phyloP scores from a whole-genome alignment of 768 basidiomycete species.

The Lentinula aciculospora region DNA sequence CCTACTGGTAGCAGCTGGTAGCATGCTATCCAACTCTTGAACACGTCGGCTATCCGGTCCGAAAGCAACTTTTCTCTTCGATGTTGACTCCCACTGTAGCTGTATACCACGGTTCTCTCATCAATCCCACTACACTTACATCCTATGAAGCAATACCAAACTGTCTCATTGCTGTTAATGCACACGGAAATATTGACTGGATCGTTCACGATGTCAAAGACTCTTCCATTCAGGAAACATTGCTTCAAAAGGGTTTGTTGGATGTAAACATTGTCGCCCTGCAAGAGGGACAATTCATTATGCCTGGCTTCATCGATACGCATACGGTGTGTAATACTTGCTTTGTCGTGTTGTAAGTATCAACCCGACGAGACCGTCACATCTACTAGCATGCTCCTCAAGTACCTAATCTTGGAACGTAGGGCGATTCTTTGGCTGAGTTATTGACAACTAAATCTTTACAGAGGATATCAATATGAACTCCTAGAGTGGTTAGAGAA shows the following conservation, averaged over 20 bases:
- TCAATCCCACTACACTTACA: slow-evolving; percentile 36
- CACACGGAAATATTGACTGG: slow-evolving; percentile 63
- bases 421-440: not conserved
- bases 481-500: slow-evolving; percentile 85
- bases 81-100: slow-evolving; percentile 13
- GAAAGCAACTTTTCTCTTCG: not conserved
- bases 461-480: slow-evolving; percentile 69
- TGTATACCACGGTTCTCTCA: slow-evolving; percentile 44
- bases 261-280: slow-evolving; percentile 36
- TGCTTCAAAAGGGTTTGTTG: slow-evolving; percentile 45
- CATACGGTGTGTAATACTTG: slow-evolving; percentile 62
- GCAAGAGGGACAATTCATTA: slow-evolving; percentile 57
- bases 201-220: slow-evolving; percentile 53
- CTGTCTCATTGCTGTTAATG: slow-evolving; percentile 44
- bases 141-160: slow-evolving; percentile 31
- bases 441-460: not conserved
- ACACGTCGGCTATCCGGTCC: not conserved
- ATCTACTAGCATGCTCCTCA: slow-evolving; percentile 69
- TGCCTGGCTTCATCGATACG: slow-evolving; percentile 90
- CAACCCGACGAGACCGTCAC: not conserved
- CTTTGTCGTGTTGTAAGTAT: not conserved
- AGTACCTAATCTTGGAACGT: slow-evolving; percentile 65
- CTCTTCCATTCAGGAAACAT: slow-evolving; percentile 39
- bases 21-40: too few species aligned
- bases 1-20: too few species aligned